Evolutionary conservation across 1,284 basidiomycete genomes (phyloP), one percentile per base, ranked within the genome.

Genomic region (Puccinia horiana): DNA sequence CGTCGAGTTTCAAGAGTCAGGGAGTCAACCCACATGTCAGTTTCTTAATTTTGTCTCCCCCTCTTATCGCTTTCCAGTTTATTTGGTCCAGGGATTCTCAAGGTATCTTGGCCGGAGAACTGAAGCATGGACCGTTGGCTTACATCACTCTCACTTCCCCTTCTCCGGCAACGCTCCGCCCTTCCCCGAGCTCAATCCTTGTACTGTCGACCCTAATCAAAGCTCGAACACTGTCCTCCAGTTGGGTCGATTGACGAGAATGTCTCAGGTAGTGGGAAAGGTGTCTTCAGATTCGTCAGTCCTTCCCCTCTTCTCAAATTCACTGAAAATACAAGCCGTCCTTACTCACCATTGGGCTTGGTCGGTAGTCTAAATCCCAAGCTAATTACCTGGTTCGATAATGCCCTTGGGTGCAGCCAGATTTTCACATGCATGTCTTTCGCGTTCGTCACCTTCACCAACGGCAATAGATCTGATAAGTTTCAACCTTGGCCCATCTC

Each of bases 261-360:
- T 54, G 65, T 69, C 29, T 20, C 65, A 26, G 14, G 32, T 2
- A 49, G 47, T 56, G 76, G 29, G 2, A 79, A 79, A 70, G 76
- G 76, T 29, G 65, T 79, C 26, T 79, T 79, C 69, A 65, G 63
- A 0, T 79, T 79, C 47, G 63, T 79, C 29, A 79, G 63, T 67
- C 32, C n/a, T 20, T 52, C 20, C 26, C 44, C 29, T 40, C 29
- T 26, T 49, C 9, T n/a, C 5, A 2, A 49, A 5, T 52, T 23
- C 26, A 40, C 29, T 47, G 29, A 6, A 18, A 18, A 11, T 20
- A 5, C 12, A 37, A 20, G 37, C 37, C 37, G 14, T 20, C 63
- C n/a, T 5, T 20, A 23, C 16, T 69, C 6, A 16, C 29, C 16
- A 40, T 9, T 40, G 8, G 9, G 18, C 32, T 47, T 16, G 5